phyloP scores from a whole-genome alignment of 495 filamentous ascomycete genomes.

The Penicillium ucsense region DNA sequence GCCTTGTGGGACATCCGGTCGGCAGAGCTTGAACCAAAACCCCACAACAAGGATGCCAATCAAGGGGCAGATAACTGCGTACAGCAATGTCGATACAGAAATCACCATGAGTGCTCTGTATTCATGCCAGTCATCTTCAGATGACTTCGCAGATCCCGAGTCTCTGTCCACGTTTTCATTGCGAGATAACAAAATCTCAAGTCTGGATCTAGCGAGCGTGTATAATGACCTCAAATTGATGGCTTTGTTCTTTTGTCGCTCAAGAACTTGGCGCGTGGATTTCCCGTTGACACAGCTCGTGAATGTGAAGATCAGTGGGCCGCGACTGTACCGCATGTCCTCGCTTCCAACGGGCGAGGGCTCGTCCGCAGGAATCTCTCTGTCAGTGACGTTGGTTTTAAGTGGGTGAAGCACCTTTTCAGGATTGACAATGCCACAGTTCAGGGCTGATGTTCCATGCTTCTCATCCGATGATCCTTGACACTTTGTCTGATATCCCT shows the following conservation, averaged over 20 bases:
- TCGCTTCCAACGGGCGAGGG: neutral
- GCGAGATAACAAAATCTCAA: constrained; percentile 10
- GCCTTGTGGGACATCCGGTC: constrained; percentile 41
- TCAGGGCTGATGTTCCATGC: neutral
- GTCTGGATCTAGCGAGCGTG: neutral
- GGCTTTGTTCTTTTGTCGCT: too few relatives aligned
- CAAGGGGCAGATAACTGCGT: constrained; percentile 62
- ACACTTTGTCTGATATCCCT: neutral
- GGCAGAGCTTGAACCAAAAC: constrained; percentile 53
- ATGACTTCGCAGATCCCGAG: constrained; percentile 44
- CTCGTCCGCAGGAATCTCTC: neutral
- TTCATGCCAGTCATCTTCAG: constrained; percentile 60
- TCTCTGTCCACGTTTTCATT: constrained; percentile 19
- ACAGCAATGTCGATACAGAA: constrained; percentile 56
- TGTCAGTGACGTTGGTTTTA: constrained; percentile 9
- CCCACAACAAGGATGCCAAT: constrained; percentile 62
- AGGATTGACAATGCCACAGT: neutral
- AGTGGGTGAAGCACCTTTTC: constrained; percentile 12
- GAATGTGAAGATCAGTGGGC: neutral
- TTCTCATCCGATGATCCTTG: neutral
- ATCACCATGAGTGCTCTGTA: constrained; percentile 63
- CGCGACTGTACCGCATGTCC: neutral
- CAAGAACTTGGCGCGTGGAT: too few relatives aligned
- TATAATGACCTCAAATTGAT: too few relatives aligned
- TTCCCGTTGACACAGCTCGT: too few relatives aligned